These are phyloP conservation scores for Podaxis carcinomalis DNA, from an alignment of 768 basidiomycete species.

Conservation along the genomic window DNA sequence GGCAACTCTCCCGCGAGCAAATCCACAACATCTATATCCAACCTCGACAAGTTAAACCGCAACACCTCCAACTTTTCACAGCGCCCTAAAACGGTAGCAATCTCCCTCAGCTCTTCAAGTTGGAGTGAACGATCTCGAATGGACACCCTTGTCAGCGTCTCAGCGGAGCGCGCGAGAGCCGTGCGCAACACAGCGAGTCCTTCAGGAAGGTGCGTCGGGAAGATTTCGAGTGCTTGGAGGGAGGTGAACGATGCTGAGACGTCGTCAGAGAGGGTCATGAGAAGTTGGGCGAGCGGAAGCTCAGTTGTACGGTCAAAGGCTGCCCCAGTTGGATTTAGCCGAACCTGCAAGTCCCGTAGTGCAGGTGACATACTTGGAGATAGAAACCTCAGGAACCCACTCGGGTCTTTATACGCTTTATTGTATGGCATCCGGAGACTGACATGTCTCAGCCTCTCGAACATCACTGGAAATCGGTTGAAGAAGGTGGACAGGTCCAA, in stretches of 20 bases:
- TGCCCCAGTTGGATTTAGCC: constrained; percentile 33
- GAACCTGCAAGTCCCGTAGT: constrained; percentile 31
- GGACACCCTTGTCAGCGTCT: constrained; percentile 28
- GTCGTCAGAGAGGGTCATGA: constrained; percentile 24
- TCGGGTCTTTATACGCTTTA: constrained; percentile 30
- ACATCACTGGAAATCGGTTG: constrained; percentile 20
- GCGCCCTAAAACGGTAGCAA: constrained; percentile 22
- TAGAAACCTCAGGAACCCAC: constrained; percentile 31
- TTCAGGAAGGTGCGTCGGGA: constrained; percentile 29
- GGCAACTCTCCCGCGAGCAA: constrained; percentile 27
- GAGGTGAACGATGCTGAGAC: constrained; percentile 22
- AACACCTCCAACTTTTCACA: constrained; percentile 24
- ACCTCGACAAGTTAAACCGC: constrained; percentile 28
- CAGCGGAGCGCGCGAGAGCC: constrained; percentile 26
- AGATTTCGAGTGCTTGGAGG: constrained; percentile 34
- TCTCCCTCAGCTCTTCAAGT: constrained; percentile 23
- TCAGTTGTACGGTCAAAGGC: constrained; percentile 25
- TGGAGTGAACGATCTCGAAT: constrained; percentile 39
- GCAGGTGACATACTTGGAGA: constrained; percentile 21
- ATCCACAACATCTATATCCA: constrained; percentile 31
- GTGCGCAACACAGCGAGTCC: constrained; percentile 31
- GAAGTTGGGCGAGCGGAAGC: constrained; percentile 29
- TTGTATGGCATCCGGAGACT: constrained; percentile 37
- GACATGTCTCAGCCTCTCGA: constrained; percentile 29
- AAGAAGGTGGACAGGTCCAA: constrained; percentile 40